phyloP scores from a whole-genome alignment of 768 basidiomycete genomes.

The Tephrocybe sp. region DNA sequence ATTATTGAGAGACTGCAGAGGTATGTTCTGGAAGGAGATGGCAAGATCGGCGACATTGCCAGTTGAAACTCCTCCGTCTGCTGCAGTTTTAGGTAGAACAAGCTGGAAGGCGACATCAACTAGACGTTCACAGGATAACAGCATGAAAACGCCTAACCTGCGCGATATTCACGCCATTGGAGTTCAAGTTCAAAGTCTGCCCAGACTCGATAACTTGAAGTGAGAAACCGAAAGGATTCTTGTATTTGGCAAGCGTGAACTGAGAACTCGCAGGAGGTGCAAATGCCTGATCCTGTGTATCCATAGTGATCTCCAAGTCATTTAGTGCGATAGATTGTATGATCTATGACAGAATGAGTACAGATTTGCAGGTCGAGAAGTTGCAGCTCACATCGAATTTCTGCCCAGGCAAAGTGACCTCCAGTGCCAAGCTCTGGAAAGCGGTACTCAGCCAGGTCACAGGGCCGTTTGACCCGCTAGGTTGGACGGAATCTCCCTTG shows the following conservation, averaged over 20 bases:
- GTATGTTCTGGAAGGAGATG: slow-evolving; percentile 54
- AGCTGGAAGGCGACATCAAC: slow-evolving; percentile 33
- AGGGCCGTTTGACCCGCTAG: slow-evolving; percentile 44
- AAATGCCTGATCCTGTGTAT: slow-evolving; percentile 50
- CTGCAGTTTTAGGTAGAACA: slow-evolving; percentile 43
- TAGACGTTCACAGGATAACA: background rate
- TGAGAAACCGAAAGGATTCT: slow-evolving; percentile 77
- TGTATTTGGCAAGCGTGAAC: slow-evolving; percentile 53
- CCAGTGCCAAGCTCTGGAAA: slow-evolving; percentile 61
- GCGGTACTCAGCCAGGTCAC: slow-evolving; percentile 69
- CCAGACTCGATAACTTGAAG: slow-evolving; percentile 58
- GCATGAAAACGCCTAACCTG: slow-evolving; percentile 32
- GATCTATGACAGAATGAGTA: slow-evolving; percentile 31
- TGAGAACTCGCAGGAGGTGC: slow-evolving; percentile 59
- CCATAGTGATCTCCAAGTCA: slow-evolving; percentile 54
- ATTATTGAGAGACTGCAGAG: slow-evolving; percentile 54
- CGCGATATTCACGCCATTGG: slow-evolving; percentile 48
- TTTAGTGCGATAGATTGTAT: slow-evolving; percentile 61
- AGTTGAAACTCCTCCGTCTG: slow-evolving; percentile 63
- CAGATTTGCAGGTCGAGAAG: background rate
- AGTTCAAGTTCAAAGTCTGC: slow-evolving; percentile 50
- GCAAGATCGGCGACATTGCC: slow-evolving; percentile 61
- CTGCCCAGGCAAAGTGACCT: slow-evolving; percentile 62
- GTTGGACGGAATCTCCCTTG: slow-evolving; percentile 58
- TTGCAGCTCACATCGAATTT: slow-evolving; percentile 40